Base-by-base conservation (phyloP, 345 rosid species). In the rapeseed (Brassica napus) region DNA sequence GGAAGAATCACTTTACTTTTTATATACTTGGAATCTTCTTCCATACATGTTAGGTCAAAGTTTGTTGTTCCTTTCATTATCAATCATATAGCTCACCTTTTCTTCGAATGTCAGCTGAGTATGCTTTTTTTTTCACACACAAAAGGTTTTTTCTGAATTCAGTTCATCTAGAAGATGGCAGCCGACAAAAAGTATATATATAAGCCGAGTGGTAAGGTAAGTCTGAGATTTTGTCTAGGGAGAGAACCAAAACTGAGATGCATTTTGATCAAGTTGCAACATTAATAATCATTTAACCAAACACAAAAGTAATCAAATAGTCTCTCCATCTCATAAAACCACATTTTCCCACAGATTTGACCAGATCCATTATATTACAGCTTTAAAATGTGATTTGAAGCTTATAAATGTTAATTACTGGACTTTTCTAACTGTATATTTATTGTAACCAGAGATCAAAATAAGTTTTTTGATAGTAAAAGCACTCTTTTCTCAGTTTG, bases 11-110 rank as follows among this genome's bases (percentile, higher is more conserved):
- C 10, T 42, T 76, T 39, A 11, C 1, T 31, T 30, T 30, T 21
- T 69, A 60, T 69, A 60, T 44, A 60, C n/a, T 69, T 62, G 37
- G 80, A 69, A 47, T 77, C 80, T 69, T 69, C 54, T 69, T 61
- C 52, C 69, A 69, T 42, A 28, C 24, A 76, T 58, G 73, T 68
- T 59, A 57, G 44, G 47, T 37, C 59, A 75, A 55, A 59, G 61
- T 76, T 76, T 30, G 21, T 28, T 68, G 44, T 44, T 68, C 68
- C 65, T 68, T 30, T 23, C 54, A 71, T 62, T 34, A 11, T 26
- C 65, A 60, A 24, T 59, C 65, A 26, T 59, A 26, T 26, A 60
- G 31, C 65, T 24, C 64, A 24, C 15, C 32, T 24, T 47, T 59
- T 59, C 34, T 59, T 28, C 15, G 32, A 59, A 10, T 59, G 9